These are phyloP conservation scores for Reutealis trisperma DNA, from an alignment of 345 rosid species.

Conservation along the genomic window DNA sequence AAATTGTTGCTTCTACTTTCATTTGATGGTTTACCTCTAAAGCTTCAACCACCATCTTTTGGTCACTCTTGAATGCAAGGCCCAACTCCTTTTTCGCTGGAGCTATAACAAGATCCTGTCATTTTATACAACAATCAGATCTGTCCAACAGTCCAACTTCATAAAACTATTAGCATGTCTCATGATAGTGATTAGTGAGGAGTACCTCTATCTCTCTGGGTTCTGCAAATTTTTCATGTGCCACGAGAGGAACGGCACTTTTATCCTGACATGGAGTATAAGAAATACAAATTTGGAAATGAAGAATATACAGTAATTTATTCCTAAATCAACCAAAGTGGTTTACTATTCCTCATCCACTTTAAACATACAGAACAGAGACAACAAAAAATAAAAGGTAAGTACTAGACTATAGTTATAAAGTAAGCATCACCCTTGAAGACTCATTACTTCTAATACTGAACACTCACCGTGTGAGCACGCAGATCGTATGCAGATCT, in stretches of 20 bases:
- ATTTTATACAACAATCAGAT: conserved; percentile 1
- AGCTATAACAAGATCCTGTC: conserved; percentile 71
- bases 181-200: neutral
- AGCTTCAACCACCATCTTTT: conserved; percentile 76
- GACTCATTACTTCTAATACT: neutral
- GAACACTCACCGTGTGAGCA: conserved; percentile 69
- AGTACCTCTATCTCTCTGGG: conserved; percentile 85
- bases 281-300: neutral
- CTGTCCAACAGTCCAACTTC: neutral
- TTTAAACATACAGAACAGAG: too few relatives aligned
- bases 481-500: conserved; percentile 86
- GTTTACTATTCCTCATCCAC: too few relatives aligned
- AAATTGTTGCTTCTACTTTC: neutral
- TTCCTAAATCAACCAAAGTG: too few relatives aligned
- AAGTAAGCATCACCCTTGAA: too few relatives aligned
- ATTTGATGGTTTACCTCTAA: conserved; percentile 52
- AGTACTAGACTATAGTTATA: too few relatives aligned
- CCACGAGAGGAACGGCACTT: conserved; percentile 77
- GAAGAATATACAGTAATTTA: too few relatives aligned
- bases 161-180: neutral
- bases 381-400: too few relatives aligned
- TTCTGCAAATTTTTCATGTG: conserved; percentile 80
- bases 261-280: conserved; percentile 57
- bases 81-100: conserved; percentile 88
- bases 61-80: conserved; percentile 80